Evolutionary conservation across 2,329 filamentous ascomycete genomes (phyloP), one percentile per base, ranked within the genome.

Genomic region (Tolypocladium endophyticum): DNA sequence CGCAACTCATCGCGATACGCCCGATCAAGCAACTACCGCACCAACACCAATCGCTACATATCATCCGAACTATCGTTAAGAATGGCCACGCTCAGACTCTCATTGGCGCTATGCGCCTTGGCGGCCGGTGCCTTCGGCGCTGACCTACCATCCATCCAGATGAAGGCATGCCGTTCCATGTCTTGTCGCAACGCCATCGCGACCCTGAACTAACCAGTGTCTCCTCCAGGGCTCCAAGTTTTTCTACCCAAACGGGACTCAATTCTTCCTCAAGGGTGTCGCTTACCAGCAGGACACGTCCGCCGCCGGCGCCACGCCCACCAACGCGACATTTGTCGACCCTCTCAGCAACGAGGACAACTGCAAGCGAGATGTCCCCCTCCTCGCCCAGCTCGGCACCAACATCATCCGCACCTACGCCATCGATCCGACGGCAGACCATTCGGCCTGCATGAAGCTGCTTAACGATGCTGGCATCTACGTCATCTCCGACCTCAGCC

Each of bases 381-480:
- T 89, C 68, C 81, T 99, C 66, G 73, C 83, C 72, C 79, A 90
- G 73, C 83, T 97, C 62, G 81, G 86, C 64, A 96, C 92, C 76
- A 99, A 99, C 79, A 86, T 87, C 68, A 93, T 99, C 74, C 93
- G 94, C 75, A 92, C 94, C 60, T 99, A 99, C 74, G 92, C 93
- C 68, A 85, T 97, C 69, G 84, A 97, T 78, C 90, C 93, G 30
- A 84, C 81, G 20, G 74, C 81, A 65, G 81, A 95, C 77, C 94
- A 99, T 79, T 80, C 82, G 58, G 81, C 81, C 57, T 97, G 94
- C 79, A 97, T 99, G 92, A 79, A 82, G 66, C 74, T 90, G 64
- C 84, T 99, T 57, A 82, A 88, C 60, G 85, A 89, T 61, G 89
- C 89, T 60, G 93, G 92, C 70, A 97, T 99, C 79, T 99, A 99